These are phyloP conservation scores for Aspergillus sp. DNA, from an alignment of 2,329 filamentous ascomycete species.

Conservation along the genomic window DNA sequence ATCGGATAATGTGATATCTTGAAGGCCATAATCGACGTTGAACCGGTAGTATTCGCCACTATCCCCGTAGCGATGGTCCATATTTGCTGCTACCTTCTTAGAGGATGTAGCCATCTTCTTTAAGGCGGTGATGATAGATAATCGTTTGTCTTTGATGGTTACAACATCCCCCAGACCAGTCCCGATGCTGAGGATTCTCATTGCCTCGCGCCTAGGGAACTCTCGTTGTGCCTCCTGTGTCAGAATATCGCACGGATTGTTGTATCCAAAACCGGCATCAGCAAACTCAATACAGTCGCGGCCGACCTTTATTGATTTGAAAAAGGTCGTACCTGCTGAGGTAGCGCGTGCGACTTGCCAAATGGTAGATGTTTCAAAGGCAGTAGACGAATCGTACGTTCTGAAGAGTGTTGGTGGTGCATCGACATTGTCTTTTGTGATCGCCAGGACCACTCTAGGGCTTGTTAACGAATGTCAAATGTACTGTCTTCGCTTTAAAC, in stretches of 20 bases:
- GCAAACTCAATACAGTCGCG: conserved; percentile 16
- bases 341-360: conserved; percentile 46
- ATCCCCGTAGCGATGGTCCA: conserved; percentile 6
- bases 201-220: conserved; percentile 7
- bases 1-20: too few relatives aligned
- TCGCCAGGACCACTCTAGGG: background rate
- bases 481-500: too few relatives aligned
- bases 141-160: background rate
- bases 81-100: conserved; percentile 4
- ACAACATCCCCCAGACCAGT: conserved; percentile 7
- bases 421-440: background rate
- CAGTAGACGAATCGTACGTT: background rate
- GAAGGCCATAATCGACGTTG: conserved; percentile 31
- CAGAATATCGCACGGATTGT: conserved; percentile 27
- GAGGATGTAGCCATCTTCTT: conserved; percentile 9
- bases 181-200: conserved; percentile 19
- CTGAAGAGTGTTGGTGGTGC: background rate
- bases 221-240: conserved; percentile 15
- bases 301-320: conserved; percentile 11
- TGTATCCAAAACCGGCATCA: conserved; percentile 24
- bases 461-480: too few relatives aligned
- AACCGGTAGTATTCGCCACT: conserved; percentile 24
- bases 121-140: conserved; percentile 10
- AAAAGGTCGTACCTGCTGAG: conserved; percentile 37
- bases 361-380: conserved; percentile 22